Conservation (phyloP, 169 alveolate species). For the Plasmodium reichenowi region DNA sequence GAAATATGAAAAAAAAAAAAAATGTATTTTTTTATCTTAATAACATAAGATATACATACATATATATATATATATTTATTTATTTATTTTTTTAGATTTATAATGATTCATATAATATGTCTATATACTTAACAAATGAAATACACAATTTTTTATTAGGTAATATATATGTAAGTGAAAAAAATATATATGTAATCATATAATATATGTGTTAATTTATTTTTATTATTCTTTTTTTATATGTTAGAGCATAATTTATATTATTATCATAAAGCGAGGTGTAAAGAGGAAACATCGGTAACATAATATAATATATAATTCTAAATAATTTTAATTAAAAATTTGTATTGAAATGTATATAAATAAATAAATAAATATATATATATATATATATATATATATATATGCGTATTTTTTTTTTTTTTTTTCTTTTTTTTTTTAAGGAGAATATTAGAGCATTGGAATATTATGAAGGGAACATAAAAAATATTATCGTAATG, state of each 20-base stretch:
- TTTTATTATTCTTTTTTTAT: background rate
- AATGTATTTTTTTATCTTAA: background rate
- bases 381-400: background rate
- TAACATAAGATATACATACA: background rate
- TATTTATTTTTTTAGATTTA: constrained; percentile 47
- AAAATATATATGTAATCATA: background rate
- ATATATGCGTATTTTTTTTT: background rate
- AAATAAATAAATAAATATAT: too few relatives aligned
- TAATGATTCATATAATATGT: constrained; percentile 72
- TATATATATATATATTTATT: background rate
- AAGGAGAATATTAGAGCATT: constrained; percentile 10
- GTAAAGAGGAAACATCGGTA: constrained; percentile 11
- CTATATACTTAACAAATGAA: constrained; percentile 73
- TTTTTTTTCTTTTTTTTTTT: constrained; percentile 1
- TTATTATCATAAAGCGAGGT: constrained; percentile 41
- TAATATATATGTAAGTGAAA: background rate
- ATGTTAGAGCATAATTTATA: constrained; percentile 62
- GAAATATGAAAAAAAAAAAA: background rate
- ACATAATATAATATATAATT: background rate
- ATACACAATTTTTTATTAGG: constrained; percentile 75
- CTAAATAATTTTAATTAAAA: too few relatives aligned
- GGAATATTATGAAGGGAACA: constrained; percentile 25
- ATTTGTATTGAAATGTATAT: too few relatives aligned
- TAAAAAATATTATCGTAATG: constrained; percentile 47
- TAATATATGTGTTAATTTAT: constrained; percentile 1